A percentile compares a stretch with the other conserved stretches of the same genome.
Evolutionary conservation across 352 stramenopile species (phyloP).

Genomic region (Globisporangium cystogenes): DNA sequence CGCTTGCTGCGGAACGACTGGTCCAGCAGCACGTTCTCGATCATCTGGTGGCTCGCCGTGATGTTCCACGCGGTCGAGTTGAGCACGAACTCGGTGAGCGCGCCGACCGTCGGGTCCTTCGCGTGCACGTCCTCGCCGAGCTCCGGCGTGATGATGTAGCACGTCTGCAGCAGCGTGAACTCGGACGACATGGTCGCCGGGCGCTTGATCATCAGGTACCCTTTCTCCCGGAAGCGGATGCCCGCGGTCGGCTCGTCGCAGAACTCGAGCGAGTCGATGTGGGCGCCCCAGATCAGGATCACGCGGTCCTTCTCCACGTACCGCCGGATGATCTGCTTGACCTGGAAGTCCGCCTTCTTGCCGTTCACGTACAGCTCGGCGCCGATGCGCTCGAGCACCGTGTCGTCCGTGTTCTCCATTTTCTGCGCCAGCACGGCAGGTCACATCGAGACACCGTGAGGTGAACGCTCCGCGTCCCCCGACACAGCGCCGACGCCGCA

Average conservation of each 20-base stretch:
- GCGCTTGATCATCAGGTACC: constrained; percentile 45
- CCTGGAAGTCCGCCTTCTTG: constrained; percentile 38
- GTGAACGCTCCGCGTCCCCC: no score
- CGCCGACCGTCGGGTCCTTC: constrained; percentile 4
- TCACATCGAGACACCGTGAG: not conserved
- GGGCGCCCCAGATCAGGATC: constrained; percentile 46
- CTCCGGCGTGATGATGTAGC: constrained; percentile 50
- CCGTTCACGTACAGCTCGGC: constrained; percentile 45
- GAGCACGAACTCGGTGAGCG: constrained; percentile 12
- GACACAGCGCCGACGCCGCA: no score
- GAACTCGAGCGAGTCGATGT: constrained; percentile 53
- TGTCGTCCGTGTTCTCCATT: constrained; percentile 28
- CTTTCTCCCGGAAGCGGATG: constrained; percentile 45
- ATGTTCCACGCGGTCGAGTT: constrained; percentile 9
- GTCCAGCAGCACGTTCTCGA: constrained; percentile 10
- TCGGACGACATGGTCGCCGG: constrained; percentile 25
- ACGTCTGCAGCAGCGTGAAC: constrained; percentile 44
- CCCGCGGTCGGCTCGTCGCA: constrained; percentile 29
- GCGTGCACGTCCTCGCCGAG: constrained; percentile 12
- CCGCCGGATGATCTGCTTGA: constrained; percentile 47
- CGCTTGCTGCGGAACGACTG: constrained; percentile 6
- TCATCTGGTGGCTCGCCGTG: constrained; percentile 11
- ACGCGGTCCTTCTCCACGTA: constrained; percentile 39
- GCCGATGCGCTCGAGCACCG: constrained; percentile 55
- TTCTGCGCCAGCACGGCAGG: not conserved